phyloP scores from a whole-genome alignment of 176 grass and related monocot species.

The Oryza glumipatula region DNA sequence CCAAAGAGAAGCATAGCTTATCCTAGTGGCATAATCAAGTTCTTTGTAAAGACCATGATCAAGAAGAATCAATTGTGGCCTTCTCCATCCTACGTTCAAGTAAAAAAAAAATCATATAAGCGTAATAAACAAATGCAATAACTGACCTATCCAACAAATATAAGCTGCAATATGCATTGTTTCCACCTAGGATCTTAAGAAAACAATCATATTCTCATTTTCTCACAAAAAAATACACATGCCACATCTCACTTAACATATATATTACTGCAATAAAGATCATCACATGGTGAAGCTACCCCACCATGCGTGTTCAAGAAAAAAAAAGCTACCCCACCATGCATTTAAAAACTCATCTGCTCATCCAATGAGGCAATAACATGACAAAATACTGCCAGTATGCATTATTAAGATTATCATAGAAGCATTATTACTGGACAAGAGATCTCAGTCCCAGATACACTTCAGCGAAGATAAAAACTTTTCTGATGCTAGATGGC shows the following conservation, averaged over 20 bases:
- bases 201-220: background rate
- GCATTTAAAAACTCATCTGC: background rate
- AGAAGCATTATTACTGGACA: background rate
- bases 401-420: slow-evolving; percentile 8
- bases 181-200: background rate
- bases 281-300: slow-evolving; percentile 17
- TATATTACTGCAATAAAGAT: background rate
- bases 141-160: slow-evolving; percentile 7
- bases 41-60: slow-evolving; percentile 98
- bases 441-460: background rate
- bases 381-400: background rate
- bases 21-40: slow-evolving; percentile 79
- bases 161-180: background rate
- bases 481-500: slow-evolving; percentile 15
- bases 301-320: too few species aligned
- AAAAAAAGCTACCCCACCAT: background rate
- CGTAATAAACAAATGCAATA: background rate
- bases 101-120: background rate
- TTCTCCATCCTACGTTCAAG: slow-evolving; percentile 64
- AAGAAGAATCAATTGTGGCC: slow-evolving; percentile 89
- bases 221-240: background rate
- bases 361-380: slow-evolving; percentile 20
- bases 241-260: slow-evolving; percentile 17
- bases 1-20: slow-evolving; percentile 95
- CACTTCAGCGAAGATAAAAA: slow-evolving; percentile 1